A percentile compares a stretch with the other conserved stretches of the same genome.
Conservation (phyloP, 2,329 filamentous ascomycete species). For the Stromatinia cepivora region DNA sequence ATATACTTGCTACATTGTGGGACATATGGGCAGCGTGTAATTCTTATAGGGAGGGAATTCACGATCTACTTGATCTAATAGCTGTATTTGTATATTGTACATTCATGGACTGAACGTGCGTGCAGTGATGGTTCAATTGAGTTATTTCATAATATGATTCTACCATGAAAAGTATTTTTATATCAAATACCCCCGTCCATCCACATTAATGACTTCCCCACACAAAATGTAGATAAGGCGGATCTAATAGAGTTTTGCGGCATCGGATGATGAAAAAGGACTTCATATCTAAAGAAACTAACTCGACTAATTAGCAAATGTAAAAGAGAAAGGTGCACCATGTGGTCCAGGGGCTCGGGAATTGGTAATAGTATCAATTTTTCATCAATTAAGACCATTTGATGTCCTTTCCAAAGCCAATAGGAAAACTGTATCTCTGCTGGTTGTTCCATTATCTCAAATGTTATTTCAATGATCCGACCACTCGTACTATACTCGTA, state of each 20-base stretch:
- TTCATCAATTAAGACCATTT: not conserved
- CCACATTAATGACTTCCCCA: conserved; percentile 6
- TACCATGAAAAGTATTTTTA: conserved; percentile 9
- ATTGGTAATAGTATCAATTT: conserved; percentile 6
- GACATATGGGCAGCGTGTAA: not conserved
- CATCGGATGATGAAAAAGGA: conserved; percentile 19
- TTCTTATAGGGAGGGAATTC: not conserved
- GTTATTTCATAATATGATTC: not conserved
- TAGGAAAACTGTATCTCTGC: not conserved
- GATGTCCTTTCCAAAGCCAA: conserved; percentile 1
- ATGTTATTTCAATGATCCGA: not conserved
- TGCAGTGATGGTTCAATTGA: too few relatives aligned
- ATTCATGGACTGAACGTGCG: too few relatives aligned
- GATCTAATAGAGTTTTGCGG: conserved; percentile 14
- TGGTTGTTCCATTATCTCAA: not conserved
- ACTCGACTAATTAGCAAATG: conserved; percentile 8
- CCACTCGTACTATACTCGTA: not conserved
- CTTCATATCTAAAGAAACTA: not conserved
- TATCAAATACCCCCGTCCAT: not conserved
- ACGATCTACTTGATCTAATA: too few relatives aligned
- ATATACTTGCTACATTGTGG: not conserved
- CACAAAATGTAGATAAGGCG: conserved; percentile 15
- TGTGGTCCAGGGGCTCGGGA: not conserved
- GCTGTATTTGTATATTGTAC: too few relatives aligned
- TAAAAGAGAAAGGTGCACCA: not conserved